Base-by-base conservation (phyloP, 306 rosid species). In the Prunus mira region DNA sequence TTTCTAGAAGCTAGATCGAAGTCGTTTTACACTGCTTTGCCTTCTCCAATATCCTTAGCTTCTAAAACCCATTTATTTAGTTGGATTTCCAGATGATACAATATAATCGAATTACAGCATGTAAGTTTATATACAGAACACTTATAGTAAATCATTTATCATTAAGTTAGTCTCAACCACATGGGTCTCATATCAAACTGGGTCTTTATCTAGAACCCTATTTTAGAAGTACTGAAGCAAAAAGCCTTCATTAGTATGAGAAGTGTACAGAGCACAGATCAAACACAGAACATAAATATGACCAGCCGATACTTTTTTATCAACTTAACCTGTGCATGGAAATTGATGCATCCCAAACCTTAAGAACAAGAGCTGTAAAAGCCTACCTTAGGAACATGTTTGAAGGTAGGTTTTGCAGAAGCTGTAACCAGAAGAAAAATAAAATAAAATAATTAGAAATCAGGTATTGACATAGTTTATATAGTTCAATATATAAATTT, bases 331-430 rank as follows among this genome's bases (percentile, higher is more conserved):
- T 10, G 15, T 12, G 7, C 32, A 69, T 24, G 34, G 55, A 47
- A 68, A 68, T 49, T 69, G 72, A 72, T 67, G 51, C 72, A 28
- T 73, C 65, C 69, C 60, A 81, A 32, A 62, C 22, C 15, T 15
- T 75, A 24, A 71, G 64, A 63, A 76, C 52, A 54, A 77, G 74
- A 70, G 28, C 60, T 20, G 34, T 65, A 76, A 82, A 72, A 84
- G 72, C 82, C 77, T 65, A 95, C 98, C 98, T 95, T 95, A 43
- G 98, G 98, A 69, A 95, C 89, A 81, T 95, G 97, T 84, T 92
- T 92, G 96, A 92, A 90, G 75, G 87, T 76, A 69, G 91, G 97
- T 70, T 86, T 90, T 0, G 82, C 81, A 73, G 91, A 71, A 80
- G 76, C 96, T 89, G 93, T 47, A 69, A 77, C 51, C 28, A 15